phyloP scores from a whole-genome alignment of 1,284 basidiomycete genomes.

The Sanguinoderma infundibulare region DNA sequence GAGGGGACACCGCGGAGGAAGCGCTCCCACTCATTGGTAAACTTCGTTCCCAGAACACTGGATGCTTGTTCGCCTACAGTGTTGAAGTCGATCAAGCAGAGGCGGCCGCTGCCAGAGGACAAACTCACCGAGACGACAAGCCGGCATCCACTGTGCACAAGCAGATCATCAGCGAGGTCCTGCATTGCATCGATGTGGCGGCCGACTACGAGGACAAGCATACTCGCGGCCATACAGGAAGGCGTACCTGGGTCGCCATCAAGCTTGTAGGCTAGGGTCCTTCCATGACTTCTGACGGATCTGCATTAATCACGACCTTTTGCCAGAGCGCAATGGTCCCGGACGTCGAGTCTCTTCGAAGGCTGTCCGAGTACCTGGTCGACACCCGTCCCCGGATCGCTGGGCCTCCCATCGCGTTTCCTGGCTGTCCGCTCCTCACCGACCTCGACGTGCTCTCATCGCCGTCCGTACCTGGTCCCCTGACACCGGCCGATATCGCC shows the following conservation, averaged over 20 bases:
- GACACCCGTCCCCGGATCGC: constrained; percentile 38
- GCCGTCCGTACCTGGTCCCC: constrained; percentile 17
- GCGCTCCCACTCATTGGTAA: constrained; percentile 67
- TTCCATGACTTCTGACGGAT: neutral
- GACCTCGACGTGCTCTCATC: constrained; percentile 52
- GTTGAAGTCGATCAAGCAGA: constrained; percentile 79
- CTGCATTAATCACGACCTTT: neutral
- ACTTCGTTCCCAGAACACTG: constrained; percentile 73
- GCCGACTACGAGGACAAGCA: constrained; percentile 78
- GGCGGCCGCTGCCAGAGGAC: constrained; percentile 39
- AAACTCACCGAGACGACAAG: constrained; percentile 10
- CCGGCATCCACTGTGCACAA: constrained; percentile 48
- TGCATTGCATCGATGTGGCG: constrained; percentile 74
- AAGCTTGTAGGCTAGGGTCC: constrained; percentile 62
- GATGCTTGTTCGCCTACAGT: constrained; percentile 83
- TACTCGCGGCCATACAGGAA: constrained; percentile 34
- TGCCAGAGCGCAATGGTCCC: constrained; percentile 65
- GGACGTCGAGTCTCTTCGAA: constrained; percentile 55
- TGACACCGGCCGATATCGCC: constrained; percentile 59
- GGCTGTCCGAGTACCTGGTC: constrained; percentile 58
- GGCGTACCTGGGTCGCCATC: constrained; percentile 82
- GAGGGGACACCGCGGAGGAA: constrained; percentile 80
- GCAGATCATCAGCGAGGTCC: constrained; percentile 71
- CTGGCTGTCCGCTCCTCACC: constrained; percentile 56
- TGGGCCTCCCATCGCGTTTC: constrained; percentile 56